phyloP scores from a whole-genome alignment of 192 early-diverging fungal species.

The Coemansia biformis region DNA sequence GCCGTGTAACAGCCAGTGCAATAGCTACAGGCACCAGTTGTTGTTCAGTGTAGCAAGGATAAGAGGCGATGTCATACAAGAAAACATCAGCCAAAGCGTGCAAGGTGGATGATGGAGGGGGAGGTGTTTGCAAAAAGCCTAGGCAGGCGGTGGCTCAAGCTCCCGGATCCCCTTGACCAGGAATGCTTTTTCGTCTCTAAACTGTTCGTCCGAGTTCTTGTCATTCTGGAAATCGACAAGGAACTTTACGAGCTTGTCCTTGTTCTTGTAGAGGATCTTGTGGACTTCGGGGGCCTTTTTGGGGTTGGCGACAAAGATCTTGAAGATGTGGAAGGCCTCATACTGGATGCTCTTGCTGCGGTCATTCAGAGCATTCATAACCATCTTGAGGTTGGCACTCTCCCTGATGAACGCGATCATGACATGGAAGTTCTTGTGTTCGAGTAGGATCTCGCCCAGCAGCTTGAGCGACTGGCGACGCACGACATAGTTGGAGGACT shows the following conservation, averaged over 20 bases:
- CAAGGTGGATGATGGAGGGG: no score
- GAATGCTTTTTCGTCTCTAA: constrained; percentile 97
- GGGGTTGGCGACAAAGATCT: constrained; percentile 98
- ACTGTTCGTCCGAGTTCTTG: constrained; percentile 95
- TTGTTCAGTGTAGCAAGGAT: no score
- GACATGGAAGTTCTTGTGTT: constrained; percentile 88
- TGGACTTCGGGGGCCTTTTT: constrained; percentile 88
- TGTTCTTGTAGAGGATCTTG: constrained; percentile 89
- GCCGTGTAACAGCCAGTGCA: no score
- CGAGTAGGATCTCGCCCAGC: constrained; percentile 93
- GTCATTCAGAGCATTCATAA: constrained; percentile 96
- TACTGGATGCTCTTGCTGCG: constrained; percentile 98
- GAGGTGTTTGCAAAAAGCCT: no score
- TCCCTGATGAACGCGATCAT: constrained; percentile 94
- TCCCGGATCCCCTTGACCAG: constrained; percentile 82
- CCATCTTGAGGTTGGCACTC: constrained; percentile 90
- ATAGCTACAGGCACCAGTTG: no score
- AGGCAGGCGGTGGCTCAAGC: no score
- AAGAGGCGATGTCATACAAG: no score
- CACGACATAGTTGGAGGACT: constrained; percentile 95
- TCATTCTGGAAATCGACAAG: constrained; percentile 92
- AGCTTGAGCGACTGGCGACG: constrained; percentile 98
- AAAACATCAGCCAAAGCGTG: no score
- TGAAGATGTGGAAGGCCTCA: constrained; percentile 99
- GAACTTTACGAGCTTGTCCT: constrained; percentile 83